Base-by-base conservation (phyloP, 2,329 filamentous ascomycete genomes). In the Mycosphaerella sp. region DNA sequence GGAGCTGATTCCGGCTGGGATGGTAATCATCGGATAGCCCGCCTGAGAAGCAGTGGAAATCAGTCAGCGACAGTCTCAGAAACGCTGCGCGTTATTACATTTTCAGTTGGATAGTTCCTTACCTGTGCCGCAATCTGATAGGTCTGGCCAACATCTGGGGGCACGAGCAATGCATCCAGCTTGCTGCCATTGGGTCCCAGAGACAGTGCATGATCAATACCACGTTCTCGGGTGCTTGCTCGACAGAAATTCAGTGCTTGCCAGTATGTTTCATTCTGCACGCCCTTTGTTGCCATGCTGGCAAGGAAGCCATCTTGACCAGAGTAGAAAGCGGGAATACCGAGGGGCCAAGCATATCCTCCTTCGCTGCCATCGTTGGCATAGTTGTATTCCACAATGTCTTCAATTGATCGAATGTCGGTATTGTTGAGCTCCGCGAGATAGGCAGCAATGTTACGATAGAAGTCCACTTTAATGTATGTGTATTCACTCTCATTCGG, bases 401-500 rank as follows among this genome's bases (percentile, higher is more conserved):
- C 84, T 59, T 83, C 79, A 0, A 88, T 70, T 1, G 76, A 78
- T 34, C 73, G 75, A 38, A 86, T 76, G 5, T 75, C 66, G 5
- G 82, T 85, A 70, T 86, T 86, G 23, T 73, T 70, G 0, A 88
- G 74, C 59, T 83, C 78, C 0, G 79, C 73, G 0, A 88, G 78
- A 60, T 88, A 89, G 0, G 72, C 68, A 51, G 78, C 76, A 67
- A 88, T 79, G 68, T 85, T 80, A 69, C 84, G 80, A 62, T 85
- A 85, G 62, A 85, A 85, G 66, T 87, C 83, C 0, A 84, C 81
- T 67, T 87, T 88, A 59, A 89, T 76, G 46, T 85, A 81, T 0
- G 82, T 86, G 69, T 84, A 89, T 67, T 89, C 85, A 11, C 83
- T 87, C 69, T 88, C 81, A 56, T 89, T 87, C n/a, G 82, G 72